Conservation (phyloP, 306 rosid genomes). For the Hippophae gyantsensis region DNA sequence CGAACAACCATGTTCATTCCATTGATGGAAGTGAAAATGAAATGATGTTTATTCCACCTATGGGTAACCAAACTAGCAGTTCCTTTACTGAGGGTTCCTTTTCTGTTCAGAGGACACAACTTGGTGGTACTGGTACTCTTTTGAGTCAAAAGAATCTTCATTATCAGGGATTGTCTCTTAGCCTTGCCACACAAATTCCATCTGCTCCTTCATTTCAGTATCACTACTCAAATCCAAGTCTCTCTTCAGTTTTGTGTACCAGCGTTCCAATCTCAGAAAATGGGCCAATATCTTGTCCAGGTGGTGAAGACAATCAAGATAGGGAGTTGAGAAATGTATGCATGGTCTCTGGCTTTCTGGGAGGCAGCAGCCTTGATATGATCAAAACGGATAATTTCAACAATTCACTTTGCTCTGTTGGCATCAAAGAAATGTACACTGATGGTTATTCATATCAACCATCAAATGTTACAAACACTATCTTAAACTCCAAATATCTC, state of each 20-base stretch:
- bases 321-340: conserved; percentile 34
- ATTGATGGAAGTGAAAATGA: conserved; percentile 42
- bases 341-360: conserved; percentile 35
- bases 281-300: conserved; percentile 23
- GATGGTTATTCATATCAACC: conserved; percentile 32
- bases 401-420: conserved; percentile 28
- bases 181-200: conserved; percentile 58
- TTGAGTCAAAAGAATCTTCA: conserved; percentile 42
- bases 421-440: conserved; percentile 26
- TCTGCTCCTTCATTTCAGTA: conserved; percentile 42
- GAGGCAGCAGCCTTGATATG: conserved; percentile 21
- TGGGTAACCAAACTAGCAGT: conserved; percentile 28
- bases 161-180: conserved; percentile 73
- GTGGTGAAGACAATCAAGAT: conserved; percentile 29
- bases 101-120: conserved; percentile 20
- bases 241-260: conserved; percentile 35
- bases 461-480: conserved; percentile 22
- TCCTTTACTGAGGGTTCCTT: conserved; percentile 28
- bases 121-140: conserved; percentile 30
- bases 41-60: conserved; percentile 49
- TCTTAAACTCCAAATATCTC: conserved; percentile 42
- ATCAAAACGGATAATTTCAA: conserved; percentile 41
- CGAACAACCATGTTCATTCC: conserved; percentile 40
- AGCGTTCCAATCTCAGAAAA: conserved; percentile 27
- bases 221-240: conserved; percentile 36